Conservation (phyloP, 176 grass and related monocot genomes). For the Otatea glauca region DNA sequence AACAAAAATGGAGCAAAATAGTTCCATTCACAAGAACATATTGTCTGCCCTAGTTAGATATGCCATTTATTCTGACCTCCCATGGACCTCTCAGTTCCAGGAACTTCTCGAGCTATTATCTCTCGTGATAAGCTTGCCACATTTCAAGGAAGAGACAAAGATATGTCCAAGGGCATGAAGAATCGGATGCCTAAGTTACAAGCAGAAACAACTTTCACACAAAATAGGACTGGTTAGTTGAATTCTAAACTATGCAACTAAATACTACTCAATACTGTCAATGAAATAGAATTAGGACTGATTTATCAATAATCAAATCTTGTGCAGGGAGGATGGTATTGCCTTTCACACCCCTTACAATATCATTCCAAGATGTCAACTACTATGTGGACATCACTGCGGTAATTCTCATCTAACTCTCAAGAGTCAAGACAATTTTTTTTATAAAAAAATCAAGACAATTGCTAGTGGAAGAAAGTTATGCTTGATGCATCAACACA, state of each 20-base stretch:
- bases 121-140: slow-evolving; percentile 54
- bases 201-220: neutral
- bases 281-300: neutral
- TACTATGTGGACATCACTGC: slow-evolving; percentile 77
- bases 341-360: slow-evolving; percentile 74
- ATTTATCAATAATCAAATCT: slow-evolving; percentile 19
- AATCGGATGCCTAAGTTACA: slow-evolving; percentile 33
- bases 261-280: neutral
- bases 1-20: neutral
- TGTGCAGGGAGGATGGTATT: slow-evolving; percentile 73
- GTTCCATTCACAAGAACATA: slow-evolving; percentile 1
- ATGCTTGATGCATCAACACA: neutral
- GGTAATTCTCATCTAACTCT: slow-evolving; percentile 45
- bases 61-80: slow-evolving; percentile 11
- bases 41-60: neutral
- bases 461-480: neutral
- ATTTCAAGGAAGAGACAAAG: slow-evolving; percentile 33
- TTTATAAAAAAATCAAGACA: too few species aligned
- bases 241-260: neutral
- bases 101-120: slow-evolving; percentile 58
- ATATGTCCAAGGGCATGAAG: neutral
- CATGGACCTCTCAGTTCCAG: slow-evolving; percentile 43
- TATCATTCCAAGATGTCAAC: slow-evolving; percentile 79
- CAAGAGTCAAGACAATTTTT: neutral
- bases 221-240: slow-evolving; percentile 46